Percentiles rank a stretch among this genome's conserved stretches.
Conservation (phyloP, 2,329 filamentous ascomycete species). For the Lojkania enalia region DNA sequence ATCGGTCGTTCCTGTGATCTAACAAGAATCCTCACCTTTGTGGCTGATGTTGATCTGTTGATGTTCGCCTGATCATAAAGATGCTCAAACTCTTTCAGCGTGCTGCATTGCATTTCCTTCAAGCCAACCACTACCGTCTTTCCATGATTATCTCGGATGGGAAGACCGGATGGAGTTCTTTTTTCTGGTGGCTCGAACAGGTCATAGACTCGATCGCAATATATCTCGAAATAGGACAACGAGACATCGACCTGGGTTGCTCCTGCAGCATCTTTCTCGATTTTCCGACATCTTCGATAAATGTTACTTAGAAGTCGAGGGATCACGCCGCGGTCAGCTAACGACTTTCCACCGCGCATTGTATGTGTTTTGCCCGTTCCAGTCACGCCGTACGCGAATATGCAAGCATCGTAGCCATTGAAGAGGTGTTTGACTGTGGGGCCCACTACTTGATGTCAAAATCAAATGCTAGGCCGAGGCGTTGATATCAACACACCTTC, state of each 20-base stretch:
- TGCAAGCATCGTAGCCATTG: conserved; percentile 76
- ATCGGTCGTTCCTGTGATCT: background rate
- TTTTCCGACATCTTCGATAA: conserved; percentile 82
- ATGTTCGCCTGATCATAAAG: conserved; percentile 91
- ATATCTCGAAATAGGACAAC: conserved; percentile 94
- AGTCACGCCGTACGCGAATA: conserved; percentile 92
- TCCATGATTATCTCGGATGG: conserved; percentile 81
- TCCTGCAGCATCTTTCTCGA: conserved; percentile 75
- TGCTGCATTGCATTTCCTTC: conserved; percentile 78
- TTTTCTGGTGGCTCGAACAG: conserved; percentile 87
- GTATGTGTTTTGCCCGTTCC: conserved; percentile 95
- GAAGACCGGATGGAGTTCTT: conserved; percentile 77
- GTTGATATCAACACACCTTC: no score
- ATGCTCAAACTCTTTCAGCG: conserved; percentile 85
- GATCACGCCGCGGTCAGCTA: conserved; percentile 85
- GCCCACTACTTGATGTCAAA: no score
- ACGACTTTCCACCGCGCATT: conserved; percentile 86
- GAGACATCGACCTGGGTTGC: conserved; percentile 72
- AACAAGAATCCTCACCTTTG: conserved; percentile 59
- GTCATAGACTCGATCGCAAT: conserved; percentile 94
- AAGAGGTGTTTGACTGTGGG: conserved; percentile 92
- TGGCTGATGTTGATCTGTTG: conserved; percentile 85
- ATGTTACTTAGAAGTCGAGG: conserved; percentile 82
- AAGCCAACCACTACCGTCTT: conserved; percentile 87
- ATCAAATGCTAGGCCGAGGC: no score